Percentiles rank a stretch among this genome's conserved stretches.
Evolutionary conservation across 2,329 filamentous ascomycete genomes (phyloP).

Genomic region (Tolypocladium nubicola): DNA sequence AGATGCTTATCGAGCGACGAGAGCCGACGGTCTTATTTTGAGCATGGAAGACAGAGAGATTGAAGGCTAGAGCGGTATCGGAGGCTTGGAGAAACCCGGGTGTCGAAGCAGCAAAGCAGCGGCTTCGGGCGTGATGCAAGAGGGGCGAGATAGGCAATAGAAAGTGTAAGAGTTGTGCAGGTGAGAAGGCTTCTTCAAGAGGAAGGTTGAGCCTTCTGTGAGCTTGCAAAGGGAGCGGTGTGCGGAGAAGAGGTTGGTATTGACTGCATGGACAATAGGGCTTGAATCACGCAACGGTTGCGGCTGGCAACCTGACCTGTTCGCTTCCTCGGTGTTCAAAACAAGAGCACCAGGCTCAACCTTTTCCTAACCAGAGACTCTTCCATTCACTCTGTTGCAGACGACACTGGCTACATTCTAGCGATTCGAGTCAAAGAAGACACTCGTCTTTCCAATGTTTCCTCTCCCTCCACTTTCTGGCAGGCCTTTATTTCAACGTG

Average conservation of each 20-base stretch:
- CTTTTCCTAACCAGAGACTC: background rate
- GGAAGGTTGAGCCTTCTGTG: no score
- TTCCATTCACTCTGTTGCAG: background rate
- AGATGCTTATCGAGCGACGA: background rate
- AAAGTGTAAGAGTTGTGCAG: background rate
- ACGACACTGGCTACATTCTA: background rate
- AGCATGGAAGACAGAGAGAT: background rate
- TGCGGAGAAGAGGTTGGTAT: background rate
- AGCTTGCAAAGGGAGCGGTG: background rate
- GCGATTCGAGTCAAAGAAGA: no score
- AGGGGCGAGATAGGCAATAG: background rate
- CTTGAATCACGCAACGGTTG: background rate
- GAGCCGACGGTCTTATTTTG: background rate
- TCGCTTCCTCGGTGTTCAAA: background rate
- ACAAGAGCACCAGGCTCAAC: background rate
- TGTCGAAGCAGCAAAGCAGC: background rate
- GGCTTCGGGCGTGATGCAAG: background rate
- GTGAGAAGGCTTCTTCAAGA: background rate
- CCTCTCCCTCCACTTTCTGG: no score
- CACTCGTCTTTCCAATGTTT: no score
- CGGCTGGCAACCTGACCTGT: background rate
- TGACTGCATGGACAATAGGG: background rate
- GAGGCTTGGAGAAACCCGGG: background rate
- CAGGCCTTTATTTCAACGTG: no score
- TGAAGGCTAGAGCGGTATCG: background rate